Percentiles rank a stretch among this genome's conserved stretches.
Conservation (phyloP, 1,139 yeast genomes). For the Wickerhamiella infanticola region DNA sequence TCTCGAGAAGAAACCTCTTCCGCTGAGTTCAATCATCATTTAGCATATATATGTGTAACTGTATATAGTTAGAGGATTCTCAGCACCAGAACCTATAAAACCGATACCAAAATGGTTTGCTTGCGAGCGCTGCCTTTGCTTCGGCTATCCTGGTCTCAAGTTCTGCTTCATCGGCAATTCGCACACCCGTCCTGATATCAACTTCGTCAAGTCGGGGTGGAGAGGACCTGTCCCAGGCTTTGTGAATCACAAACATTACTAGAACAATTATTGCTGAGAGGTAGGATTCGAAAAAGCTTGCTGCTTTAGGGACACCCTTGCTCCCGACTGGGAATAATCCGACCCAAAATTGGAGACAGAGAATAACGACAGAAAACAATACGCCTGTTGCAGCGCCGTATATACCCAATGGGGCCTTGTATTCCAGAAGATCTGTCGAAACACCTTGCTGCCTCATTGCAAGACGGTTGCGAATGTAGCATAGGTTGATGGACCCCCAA, state of each 20-base stretch:
- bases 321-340: slow-evolving; percentile 44
- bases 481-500: slow-evolving; percentile 60
- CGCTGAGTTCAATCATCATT: no score
- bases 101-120: neutral
- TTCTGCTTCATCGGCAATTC: neutral
- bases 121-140: neutral
- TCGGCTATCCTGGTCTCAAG: neutral
- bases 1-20: no score
- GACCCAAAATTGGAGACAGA: slow-evolving; percentile 50
- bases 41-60: no score
- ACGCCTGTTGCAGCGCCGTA: slow-evolving; percentile 57
- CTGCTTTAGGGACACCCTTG: slow-evolving; percentile 32
- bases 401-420: slow-evolving; percentile 51
- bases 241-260: slow-evolving; percentile 35
- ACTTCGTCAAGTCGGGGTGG: slow-evolving; percentile 20
- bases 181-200: slow-evolving; percentile 36
- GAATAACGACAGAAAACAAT: slow-evolving; percentile 38
- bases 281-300: slow-evolving; percentile 35
- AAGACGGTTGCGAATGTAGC: slow-evolving; percentile 64
- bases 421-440: slow-evolving; percentile 48
- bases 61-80: no score
- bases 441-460: slow-evolving; percentile 55
- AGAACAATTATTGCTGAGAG: slow-evolving; percentile 38
- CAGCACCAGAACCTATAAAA: neutral
- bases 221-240: slow-evolving; percentile 21